Evolutionary conservation across 805 yeast species (phyloP), one percentile per base, ranked within the genome.

Genomic region (Candida xiaguanensis): DNA sequence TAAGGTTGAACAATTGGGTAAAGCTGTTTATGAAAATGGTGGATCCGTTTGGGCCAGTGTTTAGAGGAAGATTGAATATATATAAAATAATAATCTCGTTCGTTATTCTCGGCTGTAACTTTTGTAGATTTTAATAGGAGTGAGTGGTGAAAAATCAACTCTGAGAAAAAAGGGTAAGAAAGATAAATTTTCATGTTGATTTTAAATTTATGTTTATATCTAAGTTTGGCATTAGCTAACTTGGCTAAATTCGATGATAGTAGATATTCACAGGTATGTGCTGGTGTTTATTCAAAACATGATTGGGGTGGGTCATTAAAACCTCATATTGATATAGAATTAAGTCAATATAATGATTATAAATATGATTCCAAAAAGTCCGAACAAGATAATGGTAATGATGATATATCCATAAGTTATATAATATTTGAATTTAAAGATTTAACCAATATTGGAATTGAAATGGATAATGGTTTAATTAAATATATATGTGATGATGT

Each of bases 351-450:
- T 40, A 64, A 59, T 36, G 48, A 49, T n/a, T 50, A 60, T 15
- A 58, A 56, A 35, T 58, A 49, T 41, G 51, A 58, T 39, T 40
- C 58, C 23, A 53, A 60, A 32, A 44, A 52, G 16, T 42, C 44
- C 14, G 37, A 47, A 9, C 51, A 51, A 14, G 53, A 53, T 6
- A 56, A 55, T 8, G 62, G 63, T 3, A 50, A 46, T 30, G 70
- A 65, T 17, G 70, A 63, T 23, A 68, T 71, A 7, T 56, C 67
- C 39, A 61, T 91, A 15, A 74, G 89, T 2, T 75, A 87, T 34
- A 78, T 87, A 20, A 70, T 93, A 5, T 93, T 86, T 58, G 96
- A 90, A 58, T 90, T 85, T 65, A 73, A 77, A 51, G 97, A 93
- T 58, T 68, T 82, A 33, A 78, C 70, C 30, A 68, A 72, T 38